Base-by-base conservation (phyloP, 2,329 filamentous ascomycete genomes). In the Hyphodiscus sp. region DNA sequence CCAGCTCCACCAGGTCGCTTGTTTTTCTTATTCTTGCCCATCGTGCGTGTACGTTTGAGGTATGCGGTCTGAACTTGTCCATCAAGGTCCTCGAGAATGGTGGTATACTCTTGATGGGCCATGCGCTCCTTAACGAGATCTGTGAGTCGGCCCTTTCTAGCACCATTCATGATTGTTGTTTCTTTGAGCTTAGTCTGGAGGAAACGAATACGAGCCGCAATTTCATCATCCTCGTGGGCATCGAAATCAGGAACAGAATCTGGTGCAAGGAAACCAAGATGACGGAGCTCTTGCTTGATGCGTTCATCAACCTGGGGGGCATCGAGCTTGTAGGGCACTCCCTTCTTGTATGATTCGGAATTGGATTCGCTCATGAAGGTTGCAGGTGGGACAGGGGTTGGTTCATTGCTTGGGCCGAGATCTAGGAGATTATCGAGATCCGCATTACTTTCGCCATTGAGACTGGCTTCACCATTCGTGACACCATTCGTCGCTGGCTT, bases 71-170 rank as follows among this genome's bases (percentile, higher is more conserved):
- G 91, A 43, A 97, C 91, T 68, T 97, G 94, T 43, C 85, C 84
- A 74, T 99, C 94, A 20, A 99, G 83, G 69, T 99, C 94, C 68
- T 99, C 94, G 49, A 95, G 86, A 63, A 99, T 99, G 52, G 91
- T 96, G 69, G 86, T 87, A 74, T 96, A 99, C 69, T 99, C 94
- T 68, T 99, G 94, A 72, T 94, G 86, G 0, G 94, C 94, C 82
- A 99, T 92, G 60, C 90, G 85, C 68, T 96, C 91, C 63, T 91
- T 87, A 8, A 94, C 89, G 26, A 96, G 79, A 41, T 96, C 91
- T 1, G 89, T 83, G 11, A 99, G 77, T 2, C 91, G 83, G 7
- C 89, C 79, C 71, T 97, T 97, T 58, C 91, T 87, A 5, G 92
- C 90, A 41, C 91, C 92, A 69, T 99, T 99, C 70, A 88, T 76